phyloP scores from a whole-genome alignment of 139 green algal genomes.

The Volvox africanus region DNA sequence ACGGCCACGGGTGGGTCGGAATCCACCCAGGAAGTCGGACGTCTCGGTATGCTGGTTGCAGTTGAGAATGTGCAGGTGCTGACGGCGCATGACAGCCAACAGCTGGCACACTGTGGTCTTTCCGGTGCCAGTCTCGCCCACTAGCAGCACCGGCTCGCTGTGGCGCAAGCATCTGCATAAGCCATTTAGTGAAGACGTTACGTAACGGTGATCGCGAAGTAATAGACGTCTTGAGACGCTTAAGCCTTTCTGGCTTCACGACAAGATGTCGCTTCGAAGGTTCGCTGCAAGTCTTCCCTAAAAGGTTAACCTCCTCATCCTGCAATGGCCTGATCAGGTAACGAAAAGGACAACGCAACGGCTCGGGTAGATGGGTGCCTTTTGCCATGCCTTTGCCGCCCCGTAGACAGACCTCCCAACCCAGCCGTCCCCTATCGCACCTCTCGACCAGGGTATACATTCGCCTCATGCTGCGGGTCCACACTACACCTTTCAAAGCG shows the following conservation, averaged over 20 bases:
- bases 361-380: too few species aligned
- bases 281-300: too few species aligned
- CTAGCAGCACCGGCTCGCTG: conserved; percentile 94
- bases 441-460: conserved; percentile 89
- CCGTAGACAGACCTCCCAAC: too few species aligned
- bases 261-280: too few species aligned
- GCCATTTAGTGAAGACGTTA: too few species aligned
- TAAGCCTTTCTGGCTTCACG: background rate
- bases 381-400: too few species aligned
- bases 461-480: conserved; percentile 92
- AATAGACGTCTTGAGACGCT: background rate
- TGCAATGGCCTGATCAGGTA: too few species aligned
- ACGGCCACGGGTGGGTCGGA: conserved; percentile 74
- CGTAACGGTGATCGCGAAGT: background rate
- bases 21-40: conserved; percentile 97
- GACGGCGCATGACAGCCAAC: conserved; percentile 83
- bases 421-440: conserved; percentile 22
- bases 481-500: conserved; percentile 86
- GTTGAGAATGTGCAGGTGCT: conserved; percentile 95
- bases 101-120: conserved; percentile 99
- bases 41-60: conserved; percentile 99
- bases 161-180: conserved; percentile 74
- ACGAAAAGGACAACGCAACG: too few species aligned
- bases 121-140: conserved; percentile 96
- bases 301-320: too few species aligned